Evolutionary conservation across 768 basidiomycete genomes (phyloP), one percentile per base, ranked within the genome.

Genomic region (Phaffia tasmanica): DNA sequence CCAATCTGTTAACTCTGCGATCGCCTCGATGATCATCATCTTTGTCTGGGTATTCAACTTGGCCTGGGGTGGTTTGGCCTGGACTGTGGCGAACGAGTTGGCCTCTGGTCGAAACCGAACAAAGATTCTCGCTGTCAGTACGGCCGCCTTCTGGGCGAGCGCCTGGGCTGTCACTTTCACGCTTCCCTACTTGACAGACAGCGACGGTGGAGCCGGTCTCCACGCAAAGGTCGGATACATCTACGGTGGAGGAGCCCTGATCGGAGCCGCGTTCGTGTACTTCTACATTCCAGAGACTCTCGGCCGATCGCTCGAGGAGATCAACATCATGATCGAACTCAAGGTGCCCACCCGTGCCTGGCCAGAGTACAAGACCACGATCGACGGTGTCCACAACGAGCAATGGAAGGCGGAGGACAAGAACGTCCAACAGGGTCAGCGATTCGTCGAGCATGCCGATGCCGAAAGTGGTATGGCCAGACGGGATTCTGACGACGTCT

Each of bases 11-110:
- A 70, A 72, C 60, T 71, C 73, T 32, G 75, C 73, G 32, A 70
- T 74, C 29, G 75, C 74, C 25, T 72, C 74, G n/a, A 73, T 75
- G 72, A 73, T 75, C 63, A 73, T 73, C 64, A 70, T 75, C 14
- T 74, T 73, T 65, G 74, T 76, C 42, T 77, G 75, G 55, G 72
- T 72, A 2, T 77, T 77, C 73, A 77, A 77, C 70, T 67, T 75
- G 49, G 74, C 73, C 4, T 76, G 75, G 75, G 75, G 75, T 49
- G 72, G 72, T 23, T 60, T 75, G 16, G 74, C 73, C 49, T 74
- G 73, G 73, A 69, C 70, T 49, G 71, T 73, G 46, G 58, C 69
- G 58, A 62, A 69, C 29, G 72, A 74, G 64, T 62, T 75, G 46
- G 72, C 73, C 3, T 70, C 72, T 21, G 74, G 75, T 47, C 69